These are phyloP conservation scores for Globisporangium iwayamae DNA, from an alignment of 352 stramenopile species.

Conservation along the genomic window DNA sequence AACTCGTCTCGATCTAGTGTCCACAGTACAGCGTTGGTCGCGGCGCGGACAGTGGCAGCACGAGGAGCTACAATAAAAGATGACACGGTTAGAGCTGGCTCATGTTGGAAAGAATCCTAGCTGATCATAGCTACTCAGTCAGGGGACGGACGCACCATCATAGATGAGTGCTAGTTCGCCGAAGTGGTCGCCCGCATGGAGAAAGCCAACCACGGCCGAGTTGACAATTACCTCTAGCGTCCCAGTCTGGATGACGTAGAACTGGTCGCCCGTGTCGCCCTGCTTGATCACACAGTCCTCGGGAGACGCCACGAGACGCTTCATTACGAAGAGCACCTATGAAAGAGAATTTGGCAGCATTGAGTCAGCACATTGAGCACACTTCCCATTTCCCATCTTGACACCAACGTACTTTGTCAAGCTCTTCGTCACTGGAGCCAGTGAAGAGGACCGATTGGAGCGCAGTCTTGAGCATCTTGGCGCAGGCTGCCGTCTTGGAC, in stretches of 20 bases:
- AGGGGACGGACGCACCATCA: constrained; percentile 29
- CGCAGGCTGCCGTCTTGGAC: constrained; percentile 50
- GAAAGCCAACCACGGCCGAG: constrained; percentile 41
- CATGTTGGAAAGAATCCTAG: too few species aligned
- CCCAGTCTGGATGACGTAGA: constrained; percentile 84
- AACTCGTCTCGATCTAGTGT: constrained; percentile 89
- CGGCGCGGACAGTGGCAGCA: constrained; percentile 88
- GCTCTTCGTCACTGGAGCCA: constrained; percentile 58
- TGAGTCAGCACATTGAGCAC: not conserved
- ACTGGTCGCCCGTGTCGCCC: constrained; percentile 89
- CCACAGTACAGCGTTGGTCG: constrained; percentile 86
- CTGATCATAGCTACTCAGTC: too few species aligned
- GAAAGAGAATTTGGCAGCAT: not conserved
- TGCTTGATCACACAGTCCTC: constrained; percentile 92
- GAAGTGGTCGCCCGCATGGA: constrained; percentile 72
- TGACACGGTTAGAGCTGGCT: too few species aligned
- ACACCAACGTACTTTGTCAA: constrained; percentile 41
- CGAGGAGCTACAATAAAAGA: constrained; percentile 58
- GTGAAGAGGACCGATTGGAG: constrained; percentile 61
- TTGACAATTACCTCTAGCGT: constrained; percentile 76
- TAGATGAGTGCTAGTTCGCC: constrained; percentile 91
- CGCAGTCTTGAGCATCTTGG: constrained; percentile 47
- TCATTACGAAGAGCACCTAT: constrained; percentile 82
- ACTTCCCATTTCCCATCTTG: not conserved
- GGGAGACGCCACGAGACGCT: constrained; percentile 41